Percentiles rank a stretch among this genome's conserved stretches.
Evolutionary conservation across 306 rosid genomes (phyloP).

Genomic region (Inga oerstediana): DNA sequence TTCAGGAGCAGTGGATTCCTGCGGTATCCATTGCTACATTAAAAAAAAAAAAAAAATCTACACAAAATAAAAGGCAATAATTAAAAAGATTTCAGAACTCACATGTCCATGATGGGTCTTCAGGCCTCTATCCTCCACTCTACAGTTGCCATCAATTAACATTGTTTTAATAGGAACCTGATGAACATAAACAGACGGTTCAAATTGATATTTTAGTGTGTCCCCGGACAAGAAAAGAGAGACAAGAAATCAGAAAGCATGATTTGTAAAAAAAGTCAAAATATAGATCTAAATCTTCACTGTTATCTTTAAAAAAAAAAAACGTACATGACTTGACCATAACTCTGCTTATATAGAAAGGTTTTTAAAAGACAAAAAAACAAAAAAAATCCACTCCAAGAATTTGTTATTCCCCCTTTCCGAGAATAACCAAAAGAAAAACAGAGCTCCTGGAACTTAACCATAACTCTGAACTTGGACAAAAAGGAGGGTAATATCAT

Average conservation of each 20-base stretch:
- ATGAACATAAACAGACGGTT: conserved; percentile 34
- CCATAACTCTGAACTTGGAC: conserved; percentile 14
- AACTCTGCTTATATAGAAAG: neutral
- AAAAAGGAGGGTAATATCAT: neutral
- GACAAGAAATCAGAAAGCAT: conserved; percentile 29
- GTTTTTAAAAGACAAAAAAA: neutral
- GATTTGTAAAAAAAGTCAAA: conserved; percentile 7
- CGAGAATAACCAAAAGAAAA: neutral
- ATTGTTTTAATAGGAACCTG: conserved; percentile 94
- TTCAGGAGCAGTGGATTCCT: conserved; percentile 23
- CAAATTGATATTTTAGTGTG: conserved; percentile 1
- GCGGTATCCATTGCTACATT: neutral
- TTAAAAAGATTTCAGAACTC: conserved; percentile 43
- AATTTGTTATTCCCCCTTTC: conserved; percentile 20
- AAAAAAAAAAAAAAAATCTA: neutral
- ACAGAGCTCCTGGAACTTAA: conserved; percentile 16
- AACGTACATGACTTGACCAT: conserved; percentile 7
- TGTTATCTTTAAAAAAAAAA: neutral
- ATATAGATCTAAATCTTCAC: neutral
- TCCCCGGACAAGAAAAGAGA: conserved; percentile 17
- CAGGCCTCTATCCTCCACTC: conserved; percentile 99
- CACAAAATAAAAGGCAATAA: neutral
- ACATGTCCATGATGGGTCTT: conserved; percentile 99
- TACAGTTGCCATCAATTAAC: conserved; percentile 94
- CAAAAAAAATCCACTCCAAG: neutral